phyloP scores from a whole-genome alignment of 1,284 basidiomycete genomes.

The Hemileia vastatrix region DNA sequence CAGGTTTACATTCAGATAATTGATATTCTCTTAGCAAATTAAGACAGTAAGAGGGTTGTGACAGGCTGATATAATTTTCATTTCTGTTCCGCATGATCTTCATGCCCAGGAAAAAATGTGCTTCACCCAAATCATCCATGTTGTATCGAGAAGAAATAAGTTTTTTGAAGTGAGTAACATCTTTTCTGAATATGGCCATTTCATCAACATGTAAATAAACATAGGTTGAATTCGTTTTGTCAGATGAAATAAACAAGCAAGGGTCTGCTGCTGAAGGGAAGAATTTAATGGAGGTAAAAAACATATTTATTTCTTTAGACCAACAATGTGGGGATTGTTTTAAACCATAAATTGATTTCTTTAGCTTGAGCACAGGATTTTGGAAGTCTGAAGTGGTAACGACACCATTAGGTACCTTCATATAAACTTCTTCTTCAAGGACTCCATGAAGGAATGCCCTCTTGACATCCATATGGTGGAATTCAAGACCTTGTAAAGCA shows the following conservation, averaged over 20 bases:
- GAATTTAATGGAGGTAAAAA: neutral
- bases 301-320: neutral
- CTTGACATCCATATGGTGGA: no score
- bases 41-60: no score
- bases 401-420: no score
- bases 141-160: neutral
- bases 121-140: conserved; percentile 9
- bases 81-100: no score
- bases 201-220: conserved; percentile 6
- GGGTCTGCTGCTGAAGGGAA: neutral
- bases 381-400: no score
- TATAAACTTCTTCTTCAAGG: no score
- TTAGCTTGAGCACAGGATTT: no score
- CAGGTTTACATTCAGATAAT: neutral
- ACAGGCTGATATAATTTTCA: no score
- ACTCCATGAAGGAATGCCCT: no score
- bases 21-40: no score
- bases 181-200: neutral
- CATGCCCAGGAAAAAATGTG: no score
- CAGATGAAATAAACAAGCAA: conserved; percentile 1
- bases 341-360: conserved; percentile 1
- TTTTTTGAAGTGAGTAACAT: neutral
- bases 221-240: neutral
- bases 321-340: conserved; percentile 1
- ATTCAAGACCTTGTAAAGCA: no score